A percentile compares a stretch with the other conserved stretches of the same genome.
Conservation (phyloP, 2,329 filamentous ascomycete genomes). For the Trichoderma semiorbis region DNA sequence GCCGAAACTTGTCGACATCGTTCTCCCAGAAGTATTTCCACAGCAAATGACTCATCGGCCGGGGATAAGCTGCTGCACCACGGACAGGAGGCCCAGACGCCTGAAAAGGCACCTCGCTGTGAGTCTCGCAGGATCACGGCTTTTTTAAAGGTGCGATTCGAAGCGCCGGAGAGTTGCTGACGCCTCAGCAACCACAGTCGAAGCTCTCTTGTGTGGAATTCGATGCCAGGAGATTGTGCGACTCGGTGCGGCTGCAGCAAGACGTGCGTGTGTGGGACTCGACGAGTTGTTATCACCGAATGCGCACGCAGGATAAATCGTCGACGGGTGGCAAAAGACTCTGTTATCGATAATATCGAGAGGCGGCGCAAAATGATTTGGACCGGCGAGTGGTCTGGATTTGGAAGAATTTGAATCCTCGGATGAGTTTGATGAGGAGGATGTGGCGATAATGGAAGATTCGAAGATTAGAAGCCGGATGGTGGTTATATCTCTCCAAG, state of each 20-base stretch:
- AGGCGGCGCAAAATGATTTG: neutral
- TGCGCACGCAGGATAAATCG: neutral
- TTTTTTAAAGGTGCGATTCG: conserved; percentile 74
- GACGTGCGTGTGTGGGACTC: conserved; percentile 1
- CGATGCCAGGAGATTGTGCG: neutral
- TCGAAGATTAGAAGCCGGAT: neutral
- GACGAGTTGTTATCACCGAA: conserved; percentile 1
- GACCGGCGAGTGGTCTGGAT: neutral
- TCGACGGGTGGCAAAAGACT: neutral
- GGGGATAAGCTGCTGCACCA: conserved; percentile 19
- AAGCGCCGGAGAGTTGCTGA: conserved; percentile 32
- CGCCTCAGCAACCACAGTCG: neutral
- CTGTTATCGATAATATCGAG: neutral
- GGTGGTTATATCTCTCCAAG: conserved; percentile 4
- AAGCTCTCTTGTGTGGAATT: neutral
- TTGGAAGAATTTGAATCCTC: neutral
- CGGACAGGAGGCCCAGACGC: conserved; percentile 38
- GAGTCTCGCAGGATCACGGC: conserved; percentile 80
- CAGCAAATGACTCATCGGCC: conserved; percentile 88
- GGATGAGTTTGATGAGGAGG: neutral
- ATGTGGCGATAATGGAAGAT: neutral
- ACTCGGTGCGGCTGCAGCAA: neutral
- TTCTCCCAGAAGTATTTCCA: conserved; percentile 97
- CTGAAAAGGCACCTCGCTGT: conserved; percentile 80
- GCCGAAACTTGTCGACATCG: conserved; percentile 93